Conservation (phyloP, 768 basidiomycete genomes). For the Suillus hirtellus region DNA sequence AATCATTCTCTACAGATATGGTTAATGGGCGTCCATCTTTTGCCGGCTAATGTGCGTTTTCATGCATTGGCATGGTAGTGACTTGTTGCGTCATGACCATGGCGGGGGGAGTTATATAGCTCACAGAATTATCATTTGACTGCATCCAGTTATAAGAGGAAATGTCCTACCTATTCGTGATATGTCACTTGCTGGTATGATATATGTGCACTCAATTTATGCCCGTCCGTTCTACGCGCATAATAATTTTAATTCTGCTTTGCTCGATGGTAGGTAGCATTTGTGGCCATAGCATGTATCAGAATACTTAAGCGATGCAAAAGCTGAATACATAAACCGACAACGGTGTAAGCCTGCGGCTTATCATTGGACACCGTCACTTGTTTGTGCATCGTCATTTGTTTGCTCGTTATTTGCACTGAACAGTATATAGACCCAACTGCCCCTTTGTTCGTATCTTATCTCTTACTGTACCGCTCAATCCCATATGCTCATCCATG, state of each 20-base stretch:
- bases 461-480: too few species aligned
- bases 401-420: too few species aligned
- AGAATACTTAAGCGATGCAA: too few species aligned
- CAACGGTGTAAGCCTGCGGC: too few species aligned
- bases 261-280: not conserved
- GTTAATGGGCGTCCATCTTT: not conserved
- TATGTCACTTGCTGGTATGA: not conserved
- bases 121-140: not conserved
- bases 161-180: not conserved
- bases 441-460: too few species aligned
- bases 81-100: not conserved
- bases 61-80: not conserved
- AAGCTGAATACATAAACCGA: too few species aligned
- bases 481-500: too few species aligned
- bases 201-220: not conserved
- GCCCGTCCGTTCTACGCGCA: not conserved
- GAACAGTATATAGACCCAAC: too few species aligned
- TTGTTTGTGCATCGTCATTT: too few species aligned
- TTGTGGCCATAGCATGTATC: not conserved
- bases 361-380: too few species aligned
- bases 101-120: not conserved
- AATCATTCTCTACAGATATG: not conserved
- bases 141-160: not conserved
- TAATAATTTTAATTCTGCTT: not conserved
- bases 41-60: not conserved